Percentiles rank a stretch among this genome's conserved stretches.
phyloP scores from a whole-genome alignment of 2,329 filamentous ascomycete genomes.

The Arthrinium phaeospermum region DNA sequence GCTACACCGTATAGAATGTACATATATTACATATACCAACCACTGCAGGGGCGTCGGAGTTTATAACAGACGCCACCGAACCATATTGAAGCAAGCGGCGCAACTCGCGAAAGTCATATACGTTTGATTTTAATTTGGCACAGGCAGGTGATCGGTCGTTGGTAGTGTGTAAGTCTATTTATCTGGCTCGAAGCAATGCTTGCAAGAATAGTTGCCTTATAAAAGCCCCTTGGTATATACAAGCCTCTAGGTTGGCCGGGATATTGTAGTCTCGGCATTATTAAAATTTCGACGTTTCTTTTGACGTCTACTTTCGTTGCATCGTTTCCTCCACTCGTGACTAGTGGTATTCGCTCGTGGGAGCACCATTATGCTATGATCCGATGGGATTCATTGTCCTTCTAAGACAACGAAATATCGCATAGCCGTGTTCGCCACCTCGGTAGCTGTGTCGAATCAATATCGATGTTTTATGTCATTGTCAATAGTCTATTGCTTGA shows the following conservation, averaged over 20 bases:
- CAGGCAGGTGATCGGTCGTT: background rate
- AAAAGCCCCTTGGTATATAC: conserved; percentile 7
- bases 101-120: background rate
- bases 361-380: background rate
- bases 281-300: conserved; percentile 15
- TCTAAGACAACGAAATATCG: background rate
- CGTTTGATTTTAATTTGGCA: background rate
- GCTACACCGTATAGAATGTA: background rate
- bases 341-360: background rate
- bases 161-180: background rate
- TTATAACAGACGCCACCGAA: no score
- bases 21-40: background rate
- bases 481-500: conserved; percentile 68
- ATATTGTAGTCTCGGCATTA: conserved; percentile 10
- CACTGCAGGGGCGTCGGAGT: no score
- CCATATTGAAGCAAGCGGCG: background rate
- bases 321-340: conserved; percentile 8
- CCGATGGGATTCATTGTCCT: background rate
- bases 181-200: conserved; percentile 11
- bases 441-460: background rate
- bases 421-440: background rate
- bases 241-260: conserved; percentile 11
- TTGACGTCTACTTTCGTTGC: conserved; percentile 13
- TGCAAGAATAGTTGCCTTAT: conserved; percentile 10
- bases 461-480: background rate